Conservation (phyloP, 2,329 filamentous ascomycete genomes). For the Blumeria graminis region DNA sequence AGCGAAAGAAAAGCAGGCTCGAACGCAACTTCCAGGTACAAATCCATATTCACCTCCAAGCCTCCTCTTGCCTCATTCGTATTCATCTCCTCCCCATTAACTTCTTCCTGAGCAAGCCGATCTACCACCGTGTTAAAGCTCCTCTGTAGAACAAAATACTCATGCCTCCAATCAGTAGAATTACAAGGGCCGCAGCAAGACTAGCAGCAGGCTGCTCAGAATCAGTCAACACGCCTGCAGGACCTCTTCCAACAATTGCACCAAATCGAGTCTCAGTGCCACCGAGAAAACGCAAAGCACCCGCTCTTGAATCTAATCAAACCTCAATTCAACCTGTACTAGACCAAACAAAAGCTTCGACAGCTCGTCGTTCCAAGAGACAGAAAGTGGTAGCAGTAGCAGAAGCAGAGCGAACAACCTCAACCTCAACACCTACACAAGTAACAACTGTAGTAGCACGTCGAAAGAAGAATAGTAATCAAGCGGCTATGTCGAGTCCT, state of each 20-base stretch:
- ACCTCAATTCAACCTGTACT: slow-evolving; percentile 12
- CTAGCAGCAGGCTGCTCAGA: slow-evolving; percentile 39
- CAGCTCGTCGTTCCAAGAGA: slow-evolving; percentile 42
- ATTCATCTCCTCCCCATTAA: slow-evolving; percentile 3
- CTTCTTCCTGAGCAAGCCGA: slow-evolving; percentile 2
- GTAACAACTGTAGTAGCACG: slow-evolving; percentile 20
- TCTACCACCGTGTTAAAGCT: background rate
- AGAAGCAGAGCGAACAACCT: slow-evolving; percentile 19
- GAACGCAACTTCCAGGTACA: slow-evolving; percentile 6
- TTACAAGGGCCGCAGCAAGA: slow-evolving; percentile 84
- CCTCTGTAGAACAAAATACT: slow-evolving; percentile 5
- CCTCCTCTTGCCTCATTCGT: slow-evolving; percentile 3
- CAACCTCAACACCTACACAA: slow-evolving; percentile 15
- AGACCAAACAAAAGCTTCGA: slow-evolving; percentile 15
- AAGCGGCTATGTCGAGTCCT: slow-evolving; percentile 47
- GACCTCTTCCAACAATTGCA: slow-evolving; percentile 10
- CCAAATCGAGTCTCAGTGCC: slow-evolving; percentile 22
- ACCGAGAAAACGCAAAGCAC: slow-evolving; percentile 55
- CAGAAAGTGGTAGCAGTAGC: slow-evolving; percentile 36
- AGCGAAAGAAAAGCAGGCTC: slow-evolving; percentile 6
- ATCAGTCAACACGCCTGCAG: slow-evolving; percentile 17
- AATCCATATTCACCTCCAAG: slow-evolving; percentile 3
- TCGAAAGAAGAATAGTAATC: slow-evolving; percentile 34
- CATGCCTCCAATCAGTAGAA: slow-evolving; percentile 40
- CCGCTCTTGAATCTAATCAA: slow-evolving; percentile 26